Evolutionary conservation across 2,329 filamentous ascomycete species (phyloP).

Genomic region (Botrytis aclada): DNA sequence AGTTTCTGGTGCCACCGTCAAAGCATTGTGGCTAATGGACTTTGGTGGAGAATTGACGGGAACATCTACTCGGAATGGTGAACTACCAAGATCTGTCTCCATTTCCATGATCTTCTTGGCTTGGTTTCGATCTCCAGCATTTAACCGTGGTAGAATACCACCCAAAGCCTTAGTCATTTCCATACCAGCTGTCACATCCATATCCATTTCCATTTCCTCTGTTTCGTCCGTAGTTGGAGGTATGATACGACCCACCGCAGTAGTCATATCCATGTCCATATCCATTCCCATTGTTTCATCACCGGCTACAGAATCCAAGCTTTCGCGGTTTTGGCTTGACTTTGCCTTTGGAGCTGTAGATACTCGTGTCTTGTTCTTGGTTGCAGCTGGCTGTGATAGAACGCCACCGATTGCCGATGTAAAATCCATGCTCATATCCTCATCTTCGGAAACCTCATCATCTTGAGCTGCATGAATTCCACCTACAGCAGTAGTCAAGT

Average conservation of each 20-base stretch:
- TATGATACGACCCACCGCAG: conserved; percentile 47
- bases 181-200: conserved; percentile 51
- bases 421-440: conserved; percentile 78
- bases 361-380: conserved; percentile 31
- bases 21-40: conserved; percentile 36
- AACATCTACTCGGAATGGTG: conserved; percentile 41
- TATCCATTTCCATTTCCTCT: conserved; percentile 38
- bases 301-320: conserved; percentile 26
- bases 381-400: conserved; percentile 40
- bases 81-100: conserved; percentile 50
- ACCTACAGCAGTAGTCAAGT: conserved; percentile 55
- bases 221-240: conserved; percentile 44
- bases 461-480: conserved; percentile 45
- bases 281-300: conserved; percentile 37
- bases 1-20: conserved; percentile 45
- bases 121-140: conserved; percentile 43
- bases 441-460: conserved; percentile 45
- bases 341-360: conserved; percentile 25
- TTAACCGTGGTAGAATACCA: conserved; percentile 47
- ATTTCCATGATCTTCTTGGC: conserved; percentile 59
- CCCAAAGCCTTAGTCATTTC: conserved; percentile 62
- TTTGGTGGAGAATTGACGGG: conserved; percentile 42
- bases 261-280: conserved; percentile 39
- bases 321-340: conserved; percentile 39
- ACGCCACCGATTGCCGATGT: conserved; percentile 63